Percentiles rank a stretch among this genome's conserved stretches.
Evolutionary conservation across 2,329 filamentous ascomycete genomes (phyloP).

Genomic region (Metarhizium humberi): DNA sequence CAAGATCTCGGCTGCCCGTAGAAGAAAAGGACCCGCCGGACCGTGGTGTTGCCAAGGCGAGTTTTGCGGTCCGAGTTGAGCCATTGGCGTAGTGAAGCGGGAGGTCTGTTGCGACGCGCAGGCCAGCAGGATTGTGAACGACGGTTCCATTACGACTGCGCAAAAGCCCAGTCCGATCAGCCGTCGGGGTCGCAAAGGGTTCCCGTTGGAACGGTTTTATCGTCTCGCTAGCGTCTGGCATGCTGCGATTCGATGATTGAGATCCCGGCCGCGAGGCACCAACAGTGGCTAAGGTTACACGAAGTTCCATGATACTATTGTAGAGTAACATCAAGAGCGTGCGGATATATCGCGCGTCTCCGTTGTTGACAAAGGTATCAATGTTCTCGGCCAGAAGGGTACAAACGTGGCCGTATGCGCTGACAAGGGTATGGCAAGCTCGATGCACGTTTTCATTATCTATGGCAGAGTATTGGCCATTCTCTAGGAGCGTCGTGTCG

Average conservation of each 20-base stretch:
- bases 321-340: slow-evolving; percentile 55
- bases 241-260: slow-evolving; percentile 7
- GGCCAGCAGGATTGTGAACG: slow-evolving; percentile 41
- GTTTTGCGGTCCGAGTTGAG: slow-evolving; percentile 37
- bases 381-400: slow-evolving; percentile 51
- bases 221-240: slow-evolving; percentile 31
- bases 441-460: slow-evolving; percentile 56
- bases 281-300: slow-evolving; percentile 39
- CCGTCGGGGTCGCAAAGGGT: slow-evolving; percentile 42
- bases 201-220: slow-evolving; percentile 42
- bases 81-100: slow-evolving; percentile 37
- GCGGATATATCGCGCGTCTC: slow-evolving; percentile 57
- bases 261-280: slow-evolving; percentile 15
- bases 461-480: slow-evolving; percentile 36
- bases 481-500: slow-evolving; percentile 36
- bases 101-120: slow-evolving; percentile 48
- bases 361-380: slow-evolving; percentile 55
- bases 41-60: slow-evolving; percentile 60
- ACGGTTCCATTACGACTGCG: slow-evolving; percentile 25
- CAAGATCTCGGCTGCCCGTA: slow-evolving; percentile 33
- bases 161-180: slow-evolving; percentile 32
- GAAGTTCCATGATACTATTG: slow-evolving; percentile 59
- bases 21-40: slow-evolving; percentile 74
- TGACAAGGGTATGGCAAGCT: slow-evolving; percentile 53
- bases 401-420: slow-evolving; percentile 57